Percentiles rank a stretch among this genome's conserved stretches.
Conservation (phyloP, 345 rosid species). For the Brassica juncea region DNA sequence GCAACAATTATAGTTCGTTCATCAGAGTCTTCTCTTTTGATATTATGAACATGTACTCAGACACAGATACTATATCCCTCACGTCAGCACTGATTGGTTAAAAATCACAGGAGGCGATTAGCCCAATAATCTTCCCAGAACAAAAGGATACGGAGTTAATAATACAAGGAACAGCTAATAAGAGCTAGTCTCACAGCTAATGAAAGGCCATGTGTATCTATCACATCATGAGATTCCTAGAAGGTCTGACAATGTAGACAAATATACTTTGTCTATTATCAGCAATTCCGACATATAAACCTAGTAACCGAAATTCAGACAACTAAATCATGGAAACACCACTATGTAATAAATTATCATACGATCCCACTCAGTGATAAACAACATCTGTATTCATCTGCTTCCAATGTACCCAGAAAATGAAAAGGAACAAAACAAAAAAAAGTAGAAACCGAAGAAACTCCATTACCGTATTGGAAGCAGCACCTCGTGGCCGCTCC, state of each 20-base stretch:
- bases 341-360: background rate
- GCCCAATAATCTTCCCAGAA: background rate
- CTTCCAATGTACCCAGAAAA: background rate
- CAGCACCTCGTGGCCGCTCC: slow-evolving; percentile 72
- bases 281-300: background rate
- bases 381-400: background rate
- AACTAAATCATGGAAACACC: background rate
- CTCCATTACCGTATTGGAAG: slow-evolving; percentile 69
- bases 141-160: background rate
- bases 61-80: background rate
- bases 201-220: background rate
- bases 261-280: background rate
- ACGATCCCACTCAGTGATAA: background rate
- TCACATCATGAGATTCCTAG: background rate
- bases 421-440: background rate
- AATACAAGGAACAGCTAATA: background rate
- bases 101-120: background rate
- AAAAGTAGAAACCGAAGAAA: background rate
- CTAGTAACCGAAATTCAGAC: background rate
- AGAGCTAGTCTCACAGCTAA: slow-evolving; percentile 14
- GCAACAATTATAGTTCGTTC: background rate
- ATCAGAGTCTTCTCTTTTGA: background rate
- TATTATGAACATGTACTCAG: background rate
- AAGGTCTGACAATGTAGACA: background rate
- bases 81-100: background rate